A percentile compares a stretch with the other conserved stretches of the same genome.
Evolutionary conservation across 2,329 filamentous ascomycete genomes (phyloP).

Genomic region (Alternaria postmessia): DNA sequence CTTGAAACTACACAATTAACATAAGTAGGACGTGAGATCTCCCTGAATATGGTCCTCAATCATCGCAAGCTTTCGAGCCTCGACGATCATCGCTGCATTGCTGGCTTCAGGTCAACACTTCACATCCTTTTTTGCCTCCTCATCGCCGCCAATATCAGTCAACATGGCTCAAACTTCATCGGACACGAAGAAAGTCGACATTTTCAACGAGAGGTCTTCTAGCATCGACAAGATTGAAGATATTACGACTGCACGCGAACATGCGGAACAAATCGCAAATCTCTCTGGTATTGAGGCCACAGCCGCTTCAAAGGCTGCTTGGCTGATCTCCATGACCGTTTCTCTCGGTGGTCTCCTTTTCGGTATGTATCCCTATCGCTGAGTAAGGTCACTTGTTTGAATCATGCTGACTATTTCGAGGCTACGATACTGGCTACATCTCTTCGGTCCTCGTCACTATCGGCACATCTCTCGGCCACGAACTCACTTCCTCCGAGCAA

Average conservation of each 20-base stretch:
- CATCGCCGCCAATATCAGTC: neutral
- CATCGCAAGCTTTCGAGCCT: slow-evolving; percentile 1
- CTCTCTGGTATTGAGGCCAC: slow-evolving; percentile 39
- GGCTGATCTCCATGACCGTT: slow-evolving; percentile 40
- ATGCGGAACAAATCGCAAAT: slow-evolving; percentile 29
- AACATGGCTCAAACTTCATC: neutral
- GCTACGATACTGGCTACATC: slow-evolving; percentile 52
- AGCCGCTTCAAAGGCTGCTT: slow-evolving; percentile 39
- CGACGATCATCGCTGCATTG: neutral
- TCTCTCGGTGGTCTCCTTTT: slow-evolving; percentile 40
- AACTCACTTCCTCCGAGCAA: slow-evolving; percentile 45
- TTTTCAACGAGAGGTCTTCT: slow-evolving; percentile 19
- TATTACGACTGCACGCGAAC: slow-evolving; percentile 22
- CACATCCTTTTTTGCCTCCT: neutral
- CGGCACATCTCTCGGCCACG: slow-evolving; percentile 43
- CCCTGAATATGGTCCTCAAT: neutral
- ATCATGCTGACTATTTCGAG: slow-evolving; percentile 10
- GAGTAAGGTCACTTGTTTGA: too few species aligned
- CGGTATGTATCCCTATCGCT: slow-evolving; percentile 19
- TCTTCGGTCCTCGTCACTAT: slow-evolving; percentile 50
- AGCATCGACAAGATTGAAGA: slow-evolving; percentile 33
- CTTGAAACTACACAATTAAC: neutral
- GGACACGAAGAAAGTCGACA: slow-evolving; percentile 20
- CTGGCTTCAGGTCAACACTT: neutral
- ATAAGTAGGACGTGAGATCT: slow-evolving; percentile 2